Evolutionary conservation across 2,329 filamentous ascomycete genomes (phyloP).

Genomic region (Pseudogymnoascus sp.): DNA sequence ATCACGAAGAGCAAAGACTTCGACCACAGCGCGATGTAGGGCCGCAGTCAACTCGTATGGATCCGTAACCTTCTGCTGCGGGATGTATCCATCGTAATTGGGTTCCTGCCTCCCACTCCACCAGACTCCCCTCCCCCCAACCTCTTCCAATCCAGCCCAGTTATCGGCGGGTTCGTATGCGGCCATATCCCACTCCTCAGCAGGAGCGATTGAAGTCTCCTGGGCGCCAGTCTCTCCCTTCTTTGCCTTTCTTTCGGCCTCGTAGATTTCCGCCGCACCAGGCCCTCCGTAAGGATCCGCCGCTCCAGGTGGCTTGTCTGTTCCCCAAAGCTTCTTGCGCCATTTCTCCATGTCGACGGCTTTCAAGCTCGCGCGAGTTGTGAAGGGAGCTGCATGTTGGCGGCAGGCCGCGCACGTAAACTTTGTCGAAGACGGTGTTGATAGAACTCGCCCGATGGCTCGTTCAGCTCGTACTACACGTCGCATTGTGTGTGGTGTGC

Average conservation of each 20-base stretch:
- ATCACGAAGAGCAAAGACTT: conserved; percentile 42
- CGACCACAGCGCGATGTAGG: conserved; percentile 48
- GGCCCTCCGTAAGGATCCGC: conserved; percentile 39
- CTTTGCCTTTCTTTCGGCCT: conserved; percentile 20
- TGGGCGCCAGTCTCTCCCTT: conserved; percentile 3
- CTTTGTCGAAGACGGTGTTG: background rate
- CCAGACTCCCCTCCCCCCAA: conserved; percentile 41
- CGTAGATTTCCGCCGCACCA: conserved; percentile 20
- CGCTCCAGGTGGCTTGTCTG: conserved; percentile 38
- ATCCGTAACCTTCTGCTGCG: conserved; percentile 28
- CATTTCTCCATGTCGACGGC: conserved; percentile 34
- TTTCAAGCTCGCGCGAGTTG: conserved; percentile 20
- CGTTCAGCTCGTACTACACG: background rate
- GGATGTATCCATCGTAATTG: conserved; percentile 33
- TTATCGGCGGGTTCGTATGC: conserved; percentile 38
- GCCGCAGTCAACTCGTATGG: conserved; percentile 31
- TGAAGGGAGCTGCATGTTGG: conserved; percentile 22
- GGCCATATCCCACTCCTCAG: conserved; percentile 9
- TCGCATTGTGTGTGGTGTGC: conserved; percentile 2
- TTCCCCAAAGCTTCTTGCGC: conserved; percentile 41
- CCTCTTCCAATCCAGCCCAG: conserved; percentile 44
- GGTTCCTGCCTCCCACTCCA: conserved; percentile 27
- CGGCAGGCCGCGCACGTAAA: conserved; percentile 22
- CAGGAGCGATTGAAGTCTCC: background rate
- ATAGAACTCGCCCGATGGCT: background rate